These are phyloP conservation scores for Phytopythium montanum DNA, from an alignment of 352 stramenopile genomes.

Conservation along the genomic window DNA sequence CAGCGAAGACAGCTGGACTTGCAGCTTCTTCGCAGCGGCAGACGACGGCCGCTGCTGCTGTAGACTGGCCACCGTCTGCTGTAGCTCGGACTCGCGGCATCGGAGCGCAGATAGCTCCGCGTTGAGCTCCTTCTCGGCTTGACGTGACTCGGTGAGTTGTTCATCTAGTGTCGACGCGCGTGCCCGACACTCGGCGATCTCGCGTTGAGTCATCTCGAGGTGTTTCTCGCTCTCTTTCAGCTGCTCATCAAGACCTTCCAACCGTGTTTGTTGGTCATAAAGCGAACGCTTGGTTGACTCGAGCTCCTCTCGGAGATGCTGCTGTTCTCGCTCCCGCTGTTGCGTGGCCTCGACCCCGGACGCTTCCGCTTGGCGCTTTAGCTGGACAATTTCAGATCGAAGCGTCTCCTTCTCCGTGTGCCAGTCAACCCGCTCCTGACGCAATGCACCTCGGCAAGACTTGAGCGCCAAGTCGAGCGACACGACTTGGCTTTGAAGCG, in stretches of 20 bases:
- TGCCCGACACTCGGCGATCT: neutral
- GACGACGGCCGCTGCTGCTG: slow-evolving; percentile 2
- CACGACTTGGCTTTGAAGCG: slow-evolving; percentile 45
- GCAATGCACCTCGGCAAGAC: slow-evolving; percentile 32
- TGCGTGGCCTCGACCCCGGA: neutral
- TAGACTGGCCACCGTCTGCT: slow-evolving; percentile 10
- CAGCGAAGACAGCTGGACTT: slow-evolving; percentile 9
- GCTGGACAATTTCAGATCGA: slow-evolving; percentile 6
- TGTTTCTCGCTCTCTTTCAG: slow-evolving; percentile 16
- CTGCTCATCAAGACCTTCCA: slow-evolving; percentile 6
- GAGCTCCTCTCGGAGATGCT: neutral
- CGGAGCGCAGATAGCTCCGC: slow-evolving; percentile 9
- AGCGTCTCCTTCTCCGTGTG: slow-evolving; percentile 25
- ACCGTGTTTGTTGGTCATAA: neutral
- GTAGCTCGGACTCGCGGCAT: slow-evolving; percentile 11
- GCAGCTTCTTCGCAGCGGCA: slow-evolving; percentile 7
- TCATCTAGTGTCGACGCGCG: slow-evolving; percentile 4
- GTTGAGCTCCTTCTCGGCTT: neutral
- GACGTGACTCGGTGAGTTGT: neutral
- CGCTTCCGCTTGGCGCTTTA: slow-evolving; percentile 1
- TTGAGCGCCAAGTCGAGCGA: slow-evolving; percentile 39
- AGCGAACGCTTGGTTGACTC: no score
- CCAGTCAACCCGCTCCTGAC: slow-evolving; percentile 28
- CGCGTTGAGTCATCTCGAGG: neutral
- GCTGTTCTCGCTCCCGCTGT: neutral